Conservation (phyloP, 108 stramenopile species). For the Parietichytrium sp. region DNA sequence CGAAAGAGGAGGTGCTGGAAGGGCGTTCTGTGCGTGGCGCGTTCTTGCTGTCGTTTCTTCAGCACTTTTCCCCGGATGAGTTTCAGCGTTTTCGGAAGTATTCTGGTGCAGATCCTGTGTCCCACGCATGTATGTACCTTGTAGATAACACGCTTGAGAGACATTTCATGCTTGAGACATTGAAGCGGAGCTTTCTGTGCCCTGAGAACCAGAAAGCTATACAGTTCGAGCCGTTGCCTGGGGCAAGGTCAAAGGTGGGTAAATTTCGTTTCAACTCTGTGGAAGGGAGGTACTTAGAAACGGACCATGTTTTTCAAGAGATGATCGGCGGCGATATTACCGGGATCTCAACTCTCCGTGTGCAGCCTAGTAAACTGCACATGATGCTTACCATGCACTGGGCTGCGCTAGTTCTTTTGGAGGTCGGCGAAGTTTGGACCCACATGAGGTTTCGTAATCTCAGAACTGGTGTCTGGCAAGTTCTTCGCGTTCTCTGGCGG, state of each 20-base stretch:
- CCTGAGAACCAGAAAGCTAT: not conserved
- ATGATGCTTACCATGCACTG: not conserved
- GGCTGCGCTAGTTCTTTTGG: not conserved
- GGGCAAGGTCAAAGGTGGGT: not conserved
- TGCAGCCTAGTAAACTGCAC: slow-evolving; percentile 21
- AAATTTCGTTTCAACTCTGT: not conserved
- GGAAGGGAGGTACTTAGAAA: not conserved
- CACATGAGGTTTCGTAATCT: slow-evolving; percentile 27
- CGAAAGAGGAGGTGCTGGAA: too few species aligned
- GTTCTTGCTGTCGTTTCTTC: too few species aligned
- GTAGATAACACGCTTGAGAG: not conserved
- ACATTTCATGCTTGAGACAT: slow-evolving; percentile 10
- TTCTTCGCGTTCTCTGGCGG: slow-evolving; percentile 25
- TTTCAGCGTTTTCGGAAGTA: too few species aligned
- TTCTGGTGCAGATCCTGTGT: too few species aligned
- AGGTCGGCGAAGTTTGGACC: not conserved
- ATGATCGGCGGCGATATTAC: not conserved
- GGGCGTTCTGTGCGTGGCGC: too few species aligned
- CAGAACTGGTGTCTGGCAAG: not conserved
- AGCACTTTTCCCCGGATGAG: too few species aligned
- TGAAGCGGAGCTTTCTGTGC: not conserved
- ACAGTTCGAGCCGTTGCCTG: not conserved
- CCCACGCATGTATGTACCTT: too few species aligned
- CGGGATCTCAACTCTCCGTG: not conserved
- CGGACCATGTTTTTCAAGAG: not conserved